Evolutionary conservation across 768 basidiomycete species (phyloP), one percentile per base, ranked within the genome.

Genomic region (Gymnopilus junonius): DNA sequence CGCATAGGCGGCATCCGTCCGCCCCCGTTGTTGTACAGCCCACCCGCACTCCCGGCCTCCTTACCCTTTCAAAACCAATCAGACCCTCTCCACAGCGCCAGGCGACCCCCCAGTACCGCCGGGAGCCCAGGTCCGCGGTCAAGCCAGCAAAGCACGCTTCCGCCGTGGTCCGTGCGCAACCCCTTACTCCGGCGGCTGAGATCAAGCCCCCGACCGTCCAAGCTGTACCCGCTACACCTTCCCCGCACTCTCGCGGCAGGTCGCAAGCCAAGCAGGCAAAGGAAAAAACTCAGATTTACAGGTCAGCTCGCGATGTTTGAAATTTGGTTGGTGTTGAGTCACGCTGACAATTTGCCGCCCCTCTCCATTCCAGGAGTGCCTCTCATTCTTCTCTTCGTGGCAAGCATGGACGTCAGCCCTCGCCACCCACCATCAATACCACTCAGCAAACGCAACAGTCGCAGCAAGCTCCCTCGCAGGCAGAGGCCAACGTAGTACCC

Each of bases 31-130:
- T 89, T 69, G 81, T 90, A 4, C 89, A 90, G 73, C 86, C 91
- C 3, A 91, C 91, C 12, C 83, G 83, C 58, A 90, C 86, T 0
- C 91, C 91, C 0, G 91, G 91, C 71, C 82, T 93, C 8, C 83
- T 93, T 55, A 84, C 87, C 51, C 81, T 93, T 54, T 85, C 89
- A 58, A 89, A 87, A 80, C 87, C 87, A 12, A 57, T 66, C 46
- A 76, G 76, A 35, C 31, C 71, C n/a, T 58, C 73, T 17, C 71
- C 71, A 3, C 69, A 74, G 32, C 68, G 71, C 50, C 70, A 70
- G 59, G 63, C 67, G 34, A 66, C 67, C 10, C 66, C 68, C 54
- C 73, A 67, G 62, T 75, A 67, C 64, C 74, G 68, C 23, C 72
- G 51, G 21, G 53, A 61, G 59, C 67, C 60, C 67, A 77, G 56